These are phyloP conservation scores for Coelastrella sp. DNA, from an alignment of 139 green algal species.

Conservation along the genomic window DNA sequence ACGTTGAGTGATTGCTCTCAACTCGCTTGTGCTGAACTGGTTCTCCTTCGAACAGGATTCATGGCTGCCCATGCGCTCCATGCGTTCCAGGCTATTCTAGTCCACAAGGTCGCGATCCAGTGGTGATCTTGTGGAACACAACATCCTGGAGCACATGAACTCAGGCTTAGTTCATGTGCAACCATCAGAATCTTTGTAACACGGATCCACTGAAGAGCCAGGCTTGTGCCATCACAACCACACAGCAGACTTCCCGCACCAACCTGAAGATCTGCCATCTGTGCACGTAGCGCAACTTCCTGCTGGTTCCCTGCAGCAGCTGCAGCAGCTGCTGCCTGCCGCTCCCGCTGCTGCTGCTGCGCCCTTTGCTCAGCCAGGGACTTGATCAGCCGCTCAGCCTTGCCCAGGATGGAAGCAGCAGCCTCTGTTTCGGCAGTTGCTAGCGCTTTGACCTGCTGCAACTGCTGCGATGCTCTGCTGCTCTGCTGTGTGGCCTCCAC, in stretches of 20 bases:
- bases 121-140: too few relatives aligned
- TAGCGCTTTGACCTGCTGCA: conserved; percentile 35
- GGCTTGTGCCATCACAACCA: too few relatives aligned
- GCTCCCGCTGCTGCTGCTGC: conserved; percentile 28
- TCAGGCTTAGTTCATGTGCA: too few relatives aligned
- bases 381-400: conserved; percentile 44
- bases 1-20: background rate
- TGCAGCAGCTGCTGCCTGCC: conserved; percentile 1
- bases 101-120: too few relatives aligned
- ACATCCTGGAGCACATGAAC: too few relatives aligned
- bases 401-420: conserved; percentile 30
- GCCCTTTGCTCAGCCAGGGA: conserved; percentile 33
- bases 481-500: conserved; percentile 1
- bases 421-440: conserved; percentile 35
- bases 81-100: too few relatives aligned
- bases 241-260: background rate
- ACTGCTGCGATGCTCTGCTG: conserved; percentile 9
- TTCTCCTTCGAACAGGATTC: too few relatives aligned
- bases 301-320: conserved; percentile 16
- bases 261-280: conserved; percentile 46
- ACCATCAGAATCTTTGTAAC: too few relatives aligned
- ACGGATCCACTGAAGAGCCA: too few relatives aligned
- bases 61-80: too few relatives aligned
- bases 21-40: background rate
- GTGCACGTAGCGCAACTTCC: conserved; percentile 20